Evolutionary conservation across 768 basidiomycete species (phyloP), one percentile per base, ranked within the genome.

Genomic region (Hebeloma cylindrosporum): DNA sequence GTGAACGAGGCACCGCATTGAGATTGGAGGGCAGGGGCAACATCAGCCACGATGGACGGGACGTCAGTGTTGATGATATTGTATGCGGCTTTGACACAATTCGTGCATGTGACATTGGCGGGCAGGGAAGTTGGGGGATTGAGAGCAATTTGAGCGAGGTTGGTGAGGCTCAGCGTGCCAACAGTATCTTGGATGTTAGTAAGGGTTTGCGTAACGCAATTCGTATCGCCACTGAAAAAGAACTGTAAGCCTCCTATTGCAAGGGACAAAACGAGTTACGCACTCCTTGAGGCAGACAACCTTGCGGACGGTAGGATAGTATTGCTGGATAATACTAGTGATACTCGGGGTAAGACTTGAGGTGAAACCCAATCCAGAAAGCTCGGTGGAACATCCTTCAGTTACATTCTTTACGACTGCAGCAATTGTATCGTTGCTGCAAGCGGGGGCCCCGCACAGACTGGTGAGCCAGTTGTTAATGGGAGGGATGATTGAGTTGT

Each of bases 221-320:
- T 67, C 5, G 68, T 69, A 30, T 54, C 61, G 18, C 66, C 69
- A 45, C 71, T 73, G 33, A 3, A 28, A 23, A 29, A 38, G 22
- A 17, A 28, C 32, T n/a, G 35, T 50, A 11, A 33, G 47, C 32
- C 20, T 30, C 45, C 17, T 29, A 28, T 4, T 20, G 17, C 40
- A 21, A n/a, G 22, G 14, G 37, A 30, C n/a, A 7, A n/a, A 30
- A 34, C 28, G 21, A 22, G 17, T 6, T 9, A 73, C 82, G 50
- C 57, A 88, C 87, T 86, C 75, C 46, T 80, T 73, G 55, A 88
- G 64, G 60, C 88, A 91, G 7, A 65, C 59, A 6, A 82, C 56
- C 50, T 82, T 60, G 40, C 85, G 72, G 3, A 69, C 68, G 2
- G 73, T 67, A 2, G 85, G 82, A 60, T 85, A 90, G 23, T 60